Base-by-base conservation (phyloP, 495 filamentous ascomycete species). In the Darksidea phi region DNA sequence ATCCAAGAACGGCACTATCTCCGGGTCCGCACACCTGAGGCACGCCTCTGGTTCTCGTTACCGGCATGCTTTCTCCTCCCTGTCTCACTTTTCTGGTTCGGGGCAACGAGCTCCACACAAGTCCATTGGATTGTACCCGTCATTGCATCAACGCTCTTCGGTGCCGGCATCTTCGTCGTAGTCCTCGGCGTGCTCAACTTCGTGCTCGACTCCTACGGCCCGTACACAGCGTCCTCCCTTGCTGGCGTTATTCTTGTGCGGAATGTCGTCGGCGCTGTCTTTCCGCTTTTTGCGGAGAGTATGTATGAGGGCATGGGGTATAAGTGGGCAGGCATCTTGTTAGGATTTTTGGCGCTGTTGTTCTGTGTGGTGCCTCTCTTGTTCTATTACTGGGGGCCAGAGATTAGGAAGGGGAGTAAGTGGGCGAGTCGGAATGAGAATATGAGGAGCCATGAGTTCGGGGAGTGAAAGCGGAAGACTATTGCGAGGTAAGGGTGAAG, bases 111-210 rank as follows among this genome's bases (percentile, higher is more conserved):
- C 26, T 37, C 25, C 28, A 55, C 61, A 4, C 11, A 59, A 50
- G 55, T 71, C 49, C 54, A 24, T 28, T 63, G 65, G 51, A 54
- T 61, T 26, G 69, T 66, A 7, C 67, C 66, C 21, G 62, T 73
- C 13, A 43, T 74, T n/a, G 60, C 71, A 4, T 59, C 55, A 0
- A 58, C 71, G 24, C 61, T 70, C 13, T 72, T 72, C 8, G 50
- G 53, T 13, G 65, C 58, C 23, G 50, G 61, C 21, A 47, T 72
- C 7, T 48, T 72, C 0, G 70, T 72, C 28, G 66, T 67, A 32
- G 38, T 70, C 32, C 67, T 81, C 54, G 78, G 78, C 2, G 74
- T 86, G 45, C 86, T 82, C 59, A 87, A 87, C 61, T 77, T 86
- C 66, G 78, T 86, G 59, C 83, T 87, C 47, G 78, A 79, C 47